phyloP scores from a whole-genome alignment of 2,329 filamentous ascomycete species.

The Corinectria fuckeliana region DNA sequence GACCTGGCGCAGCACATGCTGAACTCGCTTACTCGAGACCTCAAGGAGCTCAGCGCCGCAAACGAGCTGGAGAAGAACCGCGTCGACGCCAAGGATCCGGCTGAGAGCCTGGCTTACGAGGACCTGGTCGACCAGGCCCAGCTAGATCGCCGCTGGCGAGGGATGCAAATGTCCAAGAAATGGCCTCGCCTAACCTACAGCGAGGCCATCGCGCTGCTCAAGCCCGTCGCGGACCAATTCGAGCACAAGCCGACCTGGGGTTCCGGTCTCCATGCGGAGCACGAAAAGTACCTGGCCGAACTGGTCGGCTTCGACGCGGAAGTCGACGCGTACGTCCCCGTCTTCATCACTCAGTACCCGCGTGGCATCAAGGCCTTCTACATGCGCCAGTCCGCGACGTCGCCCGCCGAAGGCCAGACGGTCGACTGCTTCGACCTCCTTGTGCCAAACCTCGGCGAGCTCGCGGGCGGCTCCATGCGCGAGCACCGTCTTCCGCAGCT shows the following conservation, averaged over 20 bases:
- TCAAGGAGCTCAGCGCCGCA: slow-evolving; percentile 51
- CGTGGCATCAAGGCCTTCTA: slow-evolving; percentile 88
- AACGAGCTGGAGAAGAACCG: slow-evolving; percentile 51
- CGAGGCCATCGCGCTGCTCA: slow-evolving; percentile 74
- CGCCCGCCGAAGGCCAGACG: slow-evolving; percentile 54
- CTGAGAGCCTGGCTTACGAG: slow-evolving; percentile 51
- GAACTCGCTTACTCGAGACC: slow-evolving; percentile 53
- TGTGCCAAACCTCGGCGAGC: slow-evolving; percentile 83
- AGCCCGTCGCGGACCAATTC: slow-evolving; percentile 68
- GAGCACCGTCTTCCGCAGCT: slow-evolving; percentile 77
- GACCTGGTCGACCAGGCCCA: slow-evolving; percentile 51
- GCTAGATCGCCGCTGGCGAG: slow-evolving; percentile 75
- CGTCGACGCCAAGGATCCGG: slow-evolving; percentile 45
- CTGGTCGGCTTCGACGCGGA: slow-evolving; percentile 59
- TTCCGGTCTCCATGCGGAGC: slow-evolving; percentile 82
- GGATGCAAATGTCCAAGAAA: slow-evolving; percentile 56
- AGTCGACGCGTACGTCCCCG: slow-evolving; percentile 63
- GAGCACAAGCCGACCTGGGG: slow-evolving; percentile 73
- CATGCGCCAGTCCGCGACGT: slow-evolving; percentile 51
- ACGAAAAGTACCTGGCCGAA: slow-evolving; percentile 86
- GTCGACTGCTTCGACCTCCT: slow-evolving; percentile 92
- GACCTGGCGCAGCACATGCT: slow-evolving; percentile 82
- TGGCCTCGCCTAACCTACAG: slow-evolving; percentile 89
- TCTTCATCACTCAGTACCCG: slow-evolving; percentile 97
- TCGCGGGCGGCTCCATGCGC: slow-evolving; percentile 88